Base-by-base conservation (phyloP, 768 basidiomycete genomes). In the Mycena alexandri region DNA sequence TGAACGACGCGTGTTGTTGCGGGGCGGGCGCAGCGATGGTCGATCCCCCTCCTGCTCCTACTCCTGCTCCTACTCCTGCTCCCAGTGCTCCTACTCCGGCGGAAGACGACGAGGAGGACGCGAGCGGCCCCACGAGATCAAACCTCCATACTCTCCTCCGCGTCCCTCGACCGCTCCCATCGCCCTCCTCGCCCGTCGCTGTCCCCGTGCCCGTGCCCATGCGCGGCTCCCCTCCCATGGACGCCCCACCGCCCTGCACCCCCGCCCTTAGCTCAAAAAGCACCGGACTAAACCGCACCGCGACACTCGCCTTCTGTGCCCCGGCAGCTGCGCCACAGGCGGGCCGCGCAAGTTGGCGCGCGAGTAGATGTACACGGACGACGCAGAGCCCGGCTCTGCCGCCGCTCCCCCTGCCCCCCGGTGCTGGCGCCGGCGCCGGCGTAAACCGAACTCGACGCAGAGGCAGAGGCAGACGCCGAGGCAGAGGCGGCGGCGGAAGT, bases 261-360 rank as follows among this genome's bases (percentile, higher is more conserved):
- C 85, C 87, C 11, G 85, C 84, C 25, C 97, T 85, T n/a, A 98
- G 82, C 74, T 98, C 95, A 73, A 96, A 99, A 47, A 99, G 78
- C 22, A 98, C 85, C 0, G 97, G 98, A 34, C 94, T 96, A 79
- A 99, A 99, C 51, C 90, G 85, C 42, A 99, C 95, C 1, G 94
- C 97, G 3, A 99, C 92, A 72, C 93, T 95, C 0, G 97, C 92
- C 72, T 97, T 98, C 80, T 95, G 82, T 98, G 94, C 2, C 98
- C 98, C 3, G 98, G 96, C 6, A 99, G 83, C 75, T 96, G 96
- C 16, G 96, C 98, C 63, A 99, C 89, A 0, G 98, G 97, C 1
- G 95, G 93, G 46, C 94, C 84, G 0, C 94, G 90, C 77, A 99
- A 94, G 80, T 98, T 99, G 46, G 94, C 94, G 36, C 98, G 88